phyloP scores from a whole-genome alignment of 2,329 filamentous ascomycete species.

The Penicillium sp. region DNA sequence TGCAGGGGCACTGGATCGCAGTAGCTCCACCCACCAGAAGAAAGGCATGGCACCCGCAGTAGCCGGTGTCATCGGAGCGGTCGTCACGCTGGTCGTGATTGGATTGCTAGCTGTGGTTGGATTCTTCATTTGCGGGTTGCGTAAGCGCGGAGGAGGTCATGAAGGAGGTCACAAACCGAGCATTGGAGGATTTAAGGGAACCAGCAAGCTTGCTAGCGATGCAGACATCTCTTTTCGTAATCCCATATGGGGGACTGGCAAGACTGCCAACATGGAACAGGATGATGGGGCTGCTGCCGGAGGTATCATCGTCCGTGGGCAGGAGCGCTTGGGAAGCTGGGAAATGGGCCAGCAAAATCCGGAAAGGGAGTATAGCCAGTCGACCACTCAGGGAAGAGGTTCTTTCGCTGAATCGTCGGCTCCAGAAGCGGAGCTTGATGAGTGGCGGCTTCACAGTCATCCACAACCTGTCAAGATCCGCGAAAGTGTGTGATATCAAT shows the following conservation, averaged over 20 bases:
- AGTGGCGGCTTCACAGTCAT: constrained; percentile 37
- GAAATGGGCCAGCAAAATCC: constrained; percentile 48
- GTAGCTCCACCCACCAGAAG: constrained; percentile 7
- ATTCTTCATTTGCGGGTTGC: constrained; percentile 47
- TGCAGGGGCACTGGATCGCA: constrained; percentile 35
- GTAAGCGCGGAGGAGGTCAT: constrained; percentile 37
- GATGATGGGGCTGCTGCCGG: constrained; percentile 16
- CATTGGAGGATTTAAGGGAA: constrained; percentile 58
- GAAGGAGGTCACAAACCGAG: constrained; percentile 32
- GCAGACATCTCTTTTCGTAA: constrained; percentile 48
- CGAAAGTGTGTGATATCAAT: constrained; percentile 48
- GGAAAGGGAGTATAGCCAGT: constrained; percentile 14
- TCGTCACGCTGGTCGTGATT: constrained; percentile 51
- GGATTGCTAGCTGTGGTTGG: constrained; percentile 42
- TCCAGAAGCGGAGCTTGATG: constrained; percentile 37
- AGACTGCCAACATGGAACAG: constrained; percentile 32
- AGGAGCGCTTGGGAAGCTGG: constrained; percentile 60
- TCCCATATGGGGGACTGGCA: constrained; percentile 42
- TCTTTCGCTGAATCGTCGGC: not conserved
- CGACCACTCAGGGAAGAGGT: not conserved
- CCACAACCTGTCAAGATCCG: constrained; percentile 46
- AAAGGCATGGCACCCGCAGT: constrained; percentile 44
- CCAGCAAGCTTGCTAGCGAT: constrained; percentile 55
- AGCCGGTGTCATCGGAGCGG: constrained; percentile 58
- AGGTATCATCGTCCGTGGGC: constrained; percentile 34